Base-by-base conservation (phyloP, 2,329 filamentous ascomycete species). In the Diaporthe caulivora region DNA sequence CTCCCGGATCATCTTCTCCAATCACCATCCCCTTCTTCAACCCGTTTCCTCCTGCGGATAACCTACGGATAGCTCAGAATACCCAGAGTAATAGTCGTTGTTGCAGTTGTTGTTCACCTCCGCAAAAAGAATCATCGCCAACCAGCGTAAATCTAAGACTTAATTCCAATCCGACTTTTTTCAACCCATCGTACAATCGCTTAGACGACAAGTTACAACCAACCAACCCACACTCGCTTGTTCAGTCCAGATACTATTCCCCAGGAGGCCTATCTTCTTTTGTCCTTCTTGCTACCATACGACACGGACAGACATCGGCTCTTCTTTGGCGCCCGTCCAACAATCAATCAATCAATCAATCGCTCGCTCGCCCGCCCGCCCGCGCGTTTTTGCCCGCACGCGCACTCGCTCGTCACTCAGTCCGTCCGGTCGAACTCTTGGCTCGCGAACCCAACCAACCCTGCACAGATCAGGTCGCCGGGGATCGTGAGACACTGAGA, bases 401-500 rank as follows among this genome's bases (percentile, higher is more conserved):
- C 29, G 3, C 62, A 49, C 31, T 17, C 44, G 18, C 44, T 51
- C 62, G 47, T 67, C 62, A 67, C 11, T 53, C 62, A 29, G 37
- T 21, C 37, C 44, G 62, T 13, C 37, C 37, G 37, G 37, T 40
- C 37, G 37, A 40, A 26, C 47, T 51, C 62, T 65, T 65, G 62
- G 62, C 62, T 67, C 40, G 47, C 10, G 62, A 67, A n/a, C 62
- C 62, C 9, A 65, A 53, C 62, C 9, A 65, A 53, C 62, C 62
- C 62, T 67, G 62, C 62, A 67, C 47, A 67, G 47, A 53, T 67
- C 62, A 67, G 51, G 70, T 68, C 70, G 58, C 40, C 67, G 68
- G 68, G 78, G 78, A 79, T 80, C 77, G 77, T 80, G 79, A 80
- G 78, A 80, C 78, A 80, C 76, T 76, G 67, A 58, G 72, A 75